These are phyloP conservation scores for Cucumis melo DNA, from an alignment of 306 rosid species.

Conservation along the genomic window DNA sequence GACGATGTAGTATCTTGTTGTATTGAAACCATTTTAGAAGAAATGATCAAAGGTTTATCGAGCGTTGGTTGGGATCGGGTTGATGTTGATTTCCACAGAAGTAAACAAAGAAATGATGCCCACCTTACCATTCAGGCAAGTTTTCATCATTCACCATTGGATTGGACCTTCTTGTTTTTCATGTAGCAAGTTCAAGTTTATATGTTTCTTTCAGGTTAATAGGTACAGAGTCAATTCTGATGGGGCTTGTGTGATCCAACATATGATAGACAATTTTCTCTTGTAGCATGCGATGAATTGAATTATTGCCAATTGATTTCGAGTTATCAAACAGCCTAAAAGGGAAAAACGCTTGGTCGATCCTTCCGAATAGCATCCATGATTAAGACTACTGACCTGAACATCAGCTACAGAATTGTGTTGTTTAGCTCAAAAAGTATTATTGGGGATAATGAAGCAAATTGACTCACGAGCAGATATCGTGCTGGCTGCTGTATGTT, in stretches of 20 bases:
- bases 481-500: neutral
- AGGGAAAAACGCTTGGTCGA: neutral
- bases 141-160: neutral
- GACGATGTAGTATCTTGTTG: neutral
- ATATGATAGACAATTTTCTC: conserved; percentile 63
- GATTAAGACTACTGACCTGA: neutral
- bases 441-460: neutral
- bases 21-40: conserved; percentile 32
- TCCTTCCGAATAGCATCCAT: neutral
- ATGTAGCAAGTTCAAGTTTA: neutral
- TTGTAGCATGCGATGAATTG: conserved; percentile 10
- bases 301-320: neutral
- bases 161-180: neutral
- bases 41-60: conserved; percentile 61
- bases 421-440: neutral
- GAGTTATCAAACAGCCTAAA: neutral
- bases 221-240: conserved; percentile 33
- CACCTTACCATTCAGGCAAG: conserved; percentile 79
- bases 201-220: conserved; percentile 40
- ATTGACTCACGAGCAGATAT: neutral
- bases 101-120: conserved; percentile 49
- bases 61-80: conserved; percentile 73
- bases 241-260: conserved; percentile 73
- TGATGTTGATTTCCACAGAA: conserved; percentile 63
- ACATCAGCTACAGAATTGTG: neutral